Conservation (phyloP, 768 basidiomycete genomes). For the Termitomyces sp. region DNA sequence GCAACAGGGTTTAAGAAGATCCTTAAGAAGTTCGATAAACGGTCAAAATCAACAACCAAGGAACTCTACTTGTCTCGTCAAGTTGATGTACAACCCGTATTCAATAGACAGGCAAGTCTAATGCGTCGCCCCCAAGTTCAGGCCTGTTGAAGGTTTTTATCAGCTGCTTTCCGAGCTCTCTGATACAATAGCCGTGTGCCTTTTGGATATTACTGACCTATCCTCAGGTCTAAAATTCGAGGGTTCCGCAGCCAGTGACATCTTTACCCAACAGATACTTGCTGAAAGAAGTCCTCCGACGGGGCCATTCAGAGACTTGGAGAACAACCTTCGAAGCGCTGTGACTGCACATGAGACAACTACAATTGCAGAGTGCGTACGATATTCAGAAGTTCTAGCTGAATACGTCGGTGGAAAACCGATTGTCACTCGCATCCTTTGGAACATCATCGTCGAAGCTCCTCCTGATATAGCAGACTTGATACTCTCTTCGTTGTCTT, state of each 20-base stretch:
- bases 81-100: conserved; percentile 98
- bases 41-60: conserved; percentile 91
- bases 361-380: conserved; percentile 64
- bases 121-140: background rate
- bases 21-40: conserved; percentile 97
- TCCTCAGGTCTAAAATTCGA: conserved; percentile 76
- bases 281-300: conserved; percentile 55
- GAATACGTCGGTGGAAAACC: conserved; percentile 55
- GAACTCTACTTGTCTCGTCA: conserved; percentile 94
- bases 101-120: conserved; percentile 81
- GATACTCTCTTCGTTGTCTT: conserved; percentile 60
- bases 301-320: conserved; percentile 83
- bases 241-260: conserved; percentile 69
- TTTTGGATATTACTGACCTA: conserved; percentile 74
- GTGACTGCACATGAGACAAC: conserved; percentile 55
- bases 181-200: conserved; percentile 83
- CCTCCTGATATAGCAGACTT: conserved; percentile 67
- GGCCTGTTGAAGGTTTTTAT: conserved; percentile 6
- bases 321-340: conserved; percentile 80
- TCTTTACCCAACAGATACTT: conserved; percentile 67
- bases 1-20: conserved; percentile 97
- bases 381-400: conserved; percentile 61
- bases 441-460: conserved; percentile 87
- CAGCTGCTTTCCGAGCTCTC: conserved; percentile 94
- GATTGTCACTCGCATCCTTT: conserved; percentile 87